Evolutionary conservation across 2,329 filamentous ascomycete species (phyloP).

Genomic region (Curvularia lunata): DNA sequence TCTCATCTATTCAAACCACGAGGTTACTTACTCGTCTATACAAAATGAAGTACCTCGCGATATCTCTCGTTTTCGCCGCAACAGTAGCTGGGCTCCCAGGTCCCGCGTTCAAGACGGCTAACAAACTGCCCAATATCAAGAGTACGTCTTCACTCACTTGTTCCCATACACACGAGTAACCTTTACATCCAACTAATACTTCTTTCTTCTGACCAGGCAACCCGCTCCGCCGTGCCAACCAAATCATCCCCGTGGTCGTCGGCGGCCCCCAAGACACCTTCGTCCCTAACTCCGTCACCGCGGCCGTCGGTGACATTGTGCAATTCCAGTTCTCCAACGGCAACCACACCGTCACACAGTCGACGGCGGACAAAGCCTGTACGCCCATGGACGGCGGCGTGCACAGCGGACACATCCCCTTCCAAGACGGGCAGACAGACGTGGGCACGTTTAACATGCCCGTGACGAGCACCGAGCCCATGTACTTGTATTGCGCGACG

Average conservation of each 20-base stretch:
- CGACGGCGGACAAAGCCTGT: slow-evolving; percentile 33
- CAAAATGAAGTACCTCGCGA: slow-evolving; percentile 25
- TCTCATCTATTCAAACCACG: neutral
- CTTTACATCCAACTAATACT: neutral
- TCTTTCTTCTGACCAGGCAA: slow-evolving; percentile 17
- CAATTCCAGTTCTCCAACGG: slow-evolving; percentile 44
- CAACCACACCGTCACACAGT: slow-evolving; percentile 44
- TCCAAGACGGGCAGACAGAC: slow-evolving; percentile 35
- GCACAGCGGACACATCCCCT: slow-evolving; percentile 41
- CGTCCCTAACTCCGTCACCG: slow-evolving; percentile 35
- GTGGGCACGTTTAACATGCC: slow-evolving; percentile 44
- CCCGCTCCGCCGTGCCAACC: slow-evolving; percentile 30
- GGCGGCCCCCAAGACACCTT: slow-evolving; percentile 41
- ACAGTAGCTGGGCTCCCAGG: slow-evolving; percentile 26
- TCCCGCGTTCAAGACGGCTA: slow-evolving; percentile 9
- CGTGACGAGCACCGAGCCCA: slow-evolving; percentile 35
- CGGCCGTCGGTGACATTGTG: slow-evolving; percentile 39
- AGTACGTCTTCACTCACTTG: neutral
- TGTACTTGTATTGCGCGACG: slow-evolving; percentile 43
- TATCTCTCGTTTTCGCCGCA: slow-evolving; percentile 20
- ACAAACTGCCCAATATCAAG: slow-evolving; percentile 12
- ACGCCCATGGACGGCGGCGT: slow-evolving; percentile 37
- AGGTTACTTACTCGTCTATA: neutral
- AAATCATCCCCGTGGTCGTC: slow-evolving; percentile 40
- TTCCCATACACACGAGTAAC: neutral